Evolutionary conservation across 768 basidiomycete genomes (phyloP).

Genomic region (Collybia mongolica): DNA sequence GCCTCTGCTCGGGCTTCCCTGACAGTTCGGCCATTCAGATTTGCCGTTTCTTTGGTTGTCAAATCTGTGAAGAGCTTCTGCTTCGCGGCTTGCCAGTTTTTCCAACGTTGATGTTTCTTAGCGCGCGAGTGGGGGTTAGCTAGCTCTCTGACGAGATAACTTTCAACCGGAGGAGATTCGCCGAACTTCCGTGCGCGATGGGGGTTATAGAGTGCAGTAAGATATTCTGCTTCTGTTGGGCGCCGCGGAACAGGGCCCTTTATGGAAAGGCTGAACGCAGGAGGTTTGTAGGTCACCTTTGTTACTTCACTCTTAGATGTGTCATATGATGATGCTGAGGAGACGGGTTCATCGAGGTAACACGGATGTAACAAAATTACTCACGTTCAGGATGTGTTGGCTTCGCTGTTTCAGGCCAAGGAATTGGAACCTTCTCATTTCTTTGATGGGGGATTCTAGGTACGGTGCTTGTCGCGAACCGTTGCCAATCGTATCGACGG

Average conservation of each 20-base stretch:
- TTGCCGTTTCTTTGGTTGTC: conserved; percentile 49
- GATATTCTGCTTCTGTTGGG: conserved; percentile 53
- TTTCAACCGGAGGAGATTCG: conserved; percentile 62
- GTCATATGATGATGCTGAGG: conserved; percentile 59
- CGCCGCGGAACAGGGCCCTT: conserved; percentile 35
- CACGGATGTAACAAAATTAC: conserved; percentile 11
- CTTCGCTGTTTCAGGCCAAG: conserved; percentile 65
- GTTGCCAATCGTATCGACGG: conserved; percentile 68
- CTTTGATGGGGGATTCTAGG: conserved; percentile 51
- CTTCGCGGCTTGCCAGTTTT: conserved; percentile 48
- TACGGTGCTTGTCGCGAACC: conserved; percentile 64
- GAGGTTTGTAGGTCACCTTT: conserved; percentile 70
- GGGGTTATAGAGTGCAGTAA: conserved; percentile 58
- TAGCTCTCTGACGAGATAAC: conserved; percentile 65
- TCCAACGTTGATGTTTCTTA: conserved; percentile 79
- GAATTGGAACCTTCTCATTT: conserved; percentile 46
- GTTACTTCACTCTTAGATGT: conserved; percentile 59
- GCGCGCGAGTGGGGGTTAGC: conserved; percentile 82
- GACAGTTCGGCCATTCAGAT: conserved; percentile 58
- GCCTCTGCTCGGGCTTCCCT: conserved; percentile 73
- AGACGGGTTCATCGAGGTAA: conserved; percentile 1
- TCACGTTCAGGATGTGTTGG: conserved; percentile 43
- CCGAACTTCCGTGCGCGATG: conserved; percentile 40
- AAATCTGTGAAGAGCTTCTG: conserved; percentile 51
- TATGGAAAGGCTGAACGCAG: conserved; percentile 42